These are phyloP conservation scores for Nephelium lappaceum DNA, from an alignment of 345 rosid genomes.

Conservation along the genomic window DNA sequence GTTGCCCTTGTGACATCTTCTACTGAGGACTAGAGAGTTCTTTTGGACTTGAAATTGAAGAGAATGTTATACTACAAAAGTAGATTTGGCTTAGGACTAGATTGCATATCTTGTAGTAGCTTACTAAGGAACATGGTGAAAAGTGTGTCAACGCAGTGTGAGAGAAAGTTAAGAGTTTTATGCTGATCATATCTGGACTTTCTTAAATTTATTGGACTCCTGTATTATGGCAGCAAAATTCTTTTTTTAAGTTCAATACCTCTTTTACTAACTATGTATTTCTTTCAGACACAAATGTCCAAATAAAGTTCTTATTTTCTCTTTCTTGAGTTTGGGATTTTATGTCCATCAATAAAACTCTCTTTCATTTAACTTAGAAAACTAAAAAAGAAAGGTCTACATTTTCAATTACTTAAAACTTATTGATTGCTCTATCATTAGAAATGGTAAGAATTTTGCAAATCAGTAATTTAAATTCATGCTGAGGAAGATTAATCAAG, in stretches of 20 bases:
- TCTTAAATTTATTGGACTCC: background rate
- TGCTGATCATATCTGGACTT: background rate
- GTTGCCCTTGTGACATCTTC: background rate
- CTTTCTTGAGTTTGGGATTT: background rate
- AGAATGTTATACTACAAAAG: background rate
- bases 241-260: background rate
- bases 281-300: background rate
- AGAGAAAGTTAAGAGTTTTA: background rate
- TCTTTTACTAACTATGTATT: background rate
- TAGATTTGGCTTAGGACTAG: background rate
- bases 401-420: background rate
- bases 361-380: background rate
- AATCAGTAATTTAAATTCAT: background rate
- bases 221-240: background rate
- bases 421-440: background rate
- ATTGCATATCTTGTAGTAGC: background rate
- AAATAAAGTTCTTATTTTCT: background rate
- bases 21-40: background rate
- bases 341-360: background rate
- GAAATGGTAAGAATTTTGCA: background rate
- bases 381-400: background rate
- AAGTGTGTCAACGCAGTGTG: background rate
- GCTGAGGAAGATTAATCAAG: background rate
- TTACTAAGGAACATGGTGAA: background rate
- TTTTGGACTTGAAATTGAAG: constrained; percentile 1